These are phyloP conservation scores for Xylona heveae DNA, from an alignment of 495 filamentous ascomycete genomes.

Conservation along the genomic window DNA sequence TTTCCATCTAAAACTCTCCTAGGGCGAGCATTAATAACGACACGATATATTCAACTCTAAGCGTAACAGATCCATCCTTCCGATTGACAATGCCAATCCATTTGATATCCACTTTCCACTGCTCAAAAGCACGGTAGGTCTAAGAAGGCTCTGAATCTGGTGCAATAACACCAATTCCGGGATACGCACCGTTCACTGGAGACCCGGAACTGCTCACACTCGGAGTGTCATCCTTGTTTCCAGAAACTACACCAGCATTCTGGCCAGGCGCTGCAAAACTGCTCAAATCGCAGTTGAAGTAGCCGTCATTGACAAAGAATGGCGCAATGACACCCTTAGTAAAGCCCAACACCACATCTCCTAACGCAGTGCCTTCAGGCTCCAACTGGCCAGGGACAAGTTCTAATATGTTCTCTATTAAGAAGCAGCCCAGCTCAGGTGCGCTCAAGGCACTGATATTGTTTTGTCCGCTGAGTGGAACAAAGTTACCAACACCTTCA, in stretches of 20 bases:
- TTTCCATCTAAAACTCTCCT: no score
- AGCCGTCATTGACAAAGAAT: conserved; percentile 9
- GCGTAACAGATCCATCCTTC: no score
- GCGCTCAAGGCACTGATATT: no score
- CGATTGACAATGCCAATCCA: no score
- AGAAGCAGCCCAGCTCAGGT: conserved; percentile 8
- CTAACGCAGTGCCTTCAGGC: conserved; percentile 3
- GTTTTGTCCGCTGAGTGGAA: no score
- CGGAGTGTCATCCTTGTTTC: background rate
- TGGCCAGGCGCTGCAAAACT: conserved; percentile 5
- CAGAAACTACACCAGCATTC: no score
- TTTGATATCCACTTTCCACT: no score
- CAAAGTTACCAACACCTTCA: conserved; percentile 10
- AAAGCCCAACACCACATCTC: conserved; percentile 8
- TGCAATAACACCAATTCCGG: conserved; percentile 7
- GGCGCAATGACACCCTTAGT: conserved; percentile 8
- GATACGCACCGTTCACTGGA: conserved; percentile 7
- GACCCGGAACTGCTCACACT: conserved; percentile 6
- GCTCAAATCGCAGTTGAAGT: conserved; percentile 8
- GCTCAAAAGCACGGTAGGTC: no score
- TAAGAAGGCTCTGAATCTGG: no score
- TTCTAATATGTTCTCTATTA: conserved; percentile 10
- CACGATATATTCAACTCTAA: no score
- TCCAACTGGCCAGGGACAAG: conserved; percentile 7
- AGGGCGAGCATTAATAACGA: no score